A percentile compares a stretch with the other conserved stretches of the same genome.
phyloP scores from a whole-genome alignment of 352 stramenopile genomes.

The Poterioochromonas sp. region DNA sequence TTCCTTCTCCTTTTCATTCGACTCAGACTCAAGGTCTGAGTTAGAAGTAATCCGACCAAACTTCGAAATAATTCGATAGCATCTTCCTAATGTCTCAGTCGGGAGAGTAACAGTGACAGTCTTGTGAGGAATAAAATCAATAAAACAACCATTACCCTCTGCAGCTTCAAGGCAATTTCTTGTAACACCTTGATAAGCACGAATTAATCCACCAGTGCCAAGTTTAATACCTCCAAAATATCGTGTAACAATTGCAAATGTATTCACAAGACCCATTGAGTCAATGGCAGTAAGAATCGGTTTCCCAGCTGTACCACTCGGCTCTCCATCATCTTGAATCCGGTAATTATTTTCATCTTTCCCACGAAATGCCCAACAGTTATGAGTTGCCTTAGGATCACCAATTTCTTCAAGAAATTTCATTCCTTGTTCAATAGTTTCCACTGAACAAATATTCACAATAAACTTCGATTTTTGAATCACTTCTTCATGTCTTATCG shows the following conservation, averaged over 20 bases:
- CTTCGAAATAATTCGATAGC: too few relatives aligned
- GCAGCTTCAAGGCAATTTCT: not conserved
- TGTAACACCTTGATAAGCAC: slow-evolving; percentile 43
- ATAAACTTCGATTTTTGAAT: slow-evolving; percentile 27
- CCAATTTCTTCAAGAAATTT: not conserved
- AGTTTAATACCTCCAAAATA: slow-evolving; percentile 49
- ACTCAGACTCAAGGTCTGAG: too few relatives aligned
- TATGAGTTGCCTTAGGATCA: slow-evolving; percentile 45
- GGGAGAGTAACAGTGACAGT: too few relatives aligned
- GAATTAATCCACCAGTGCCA: slow-evolving; percentile 44
- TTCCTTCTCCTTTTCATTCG: too few relatives aligned
- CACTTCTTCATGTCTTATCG: not conserved
- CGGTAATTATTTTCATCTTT: slow-evolving; percentile 34
- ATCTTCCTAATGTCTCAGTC: too few relatives aligned
- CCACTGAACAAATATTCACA: not conserved
- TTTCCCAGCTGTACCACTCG: slow-evolving; percentile 44
- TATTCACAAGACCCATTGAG: slow-evolving; percentile 41
- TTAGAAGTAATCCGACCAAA: too few relatives aligned
- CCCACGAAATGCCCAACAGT: slow-evolving; percentile 45
- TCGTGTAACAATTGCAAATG: slow-evolving; percentile 42
- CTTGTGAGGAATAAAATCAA: too few relatives aligned
- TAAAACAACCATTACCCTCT: too few relatives aligned
- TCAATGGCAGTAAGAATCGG: slow-evolving; percentile 45
- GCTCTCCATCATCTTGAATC: slow-evolving; percentile 45
- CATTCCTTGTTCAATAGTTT: not conserved